phyloP scores from a whole-genome alignment of 108 stramenopile species.

The Nitzschia palea region DNA sequence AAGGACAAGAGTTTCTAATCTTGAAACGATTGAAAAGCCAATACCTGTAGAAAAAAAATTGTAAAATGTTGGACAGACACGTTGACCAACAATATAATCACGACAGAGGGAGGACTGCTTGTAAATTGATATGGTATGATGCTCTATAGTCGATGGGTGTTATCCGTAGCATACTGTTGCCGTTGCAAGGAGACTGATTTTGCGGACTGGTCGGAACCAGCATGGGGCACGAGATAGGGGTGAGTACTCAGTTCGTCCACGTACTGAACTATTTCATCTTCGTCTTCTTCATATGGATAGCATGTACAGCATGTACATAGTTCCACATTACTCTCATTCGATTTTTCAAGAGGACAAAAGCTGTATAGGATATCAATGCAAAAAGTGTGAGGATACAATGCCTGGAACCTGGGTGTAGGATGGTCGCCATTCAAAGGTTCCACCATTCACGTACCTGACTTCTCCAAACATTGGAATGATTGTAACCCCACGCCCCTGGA shows the following conservation, averaged over 20 bases:
- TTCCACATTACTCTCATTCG: constrained; percentile 42
- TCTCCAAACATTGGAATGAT: constrained; percentile 90
- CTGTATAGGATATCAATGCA: constrained; percentile 20
- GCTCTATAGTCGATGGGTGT: background rate
- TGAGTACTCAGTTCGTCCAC: constrained; percentile 32
- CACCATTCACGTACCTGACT: constrained; percentile 50
- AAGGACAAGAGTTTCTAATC: constrained; percentile 71
- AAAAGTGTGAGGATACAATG: background rate
- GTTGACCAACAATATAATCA: no score
- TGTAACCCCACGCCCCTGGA: constrained; percentile 73
- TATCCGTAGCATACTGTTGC: background rate
- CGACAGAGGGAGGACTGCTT: no score
- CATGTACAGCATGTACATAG: constrained; percentile 56
- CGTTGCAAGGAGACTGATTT: background rate
- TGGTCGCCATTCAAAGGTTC: background rate
- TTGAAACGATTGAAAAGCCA: constrained; percentile 68
- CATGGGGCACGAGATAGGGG: constrained; percentile 33
- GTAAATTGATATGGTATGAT: background rate
- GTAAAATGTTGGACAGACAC: no score
- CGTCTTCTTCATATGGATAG: constrained; percentile 78
- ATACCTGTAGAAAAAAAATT: no score
- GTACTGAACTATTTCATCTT: constrained; percentile 39
- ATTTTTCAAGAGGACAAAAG: constrained; percentile 61
- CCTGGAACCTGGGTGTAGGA: background rate
- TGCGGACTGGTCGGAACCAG: constrained; percentile 14